Base-by-base conservation (phyloP, 1,284 basidiomycete genomes). In the Cutaneotrichosporon cutaneum region DNA sequence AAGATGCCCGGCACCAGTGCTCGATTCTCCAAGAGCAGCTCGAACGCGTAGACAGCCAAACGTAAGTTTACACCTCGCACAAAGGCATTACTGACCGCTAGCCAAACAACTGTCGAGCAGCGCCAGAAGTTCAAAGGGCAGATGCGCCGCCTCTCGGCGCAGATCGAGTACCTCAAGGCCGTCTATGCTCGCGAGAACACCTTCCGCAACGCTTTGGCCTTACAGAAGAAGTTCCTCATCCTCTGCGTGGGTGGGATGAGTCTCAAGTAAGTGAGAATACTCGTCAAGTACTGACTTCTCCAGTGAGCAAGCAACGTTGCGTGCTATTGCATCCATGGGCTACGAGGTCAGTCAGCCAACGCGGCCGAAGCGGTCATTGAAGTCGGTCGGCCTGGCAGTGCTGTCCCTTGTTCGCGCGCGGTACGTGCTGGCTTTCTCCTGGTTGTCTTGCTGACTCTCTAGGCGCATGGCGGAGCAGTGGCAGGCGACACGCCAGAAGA, bases 151-250 rank as follows among this genome's bases (percentile, higher is more conserved):
- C 65, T 78, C 5, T 72, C 74, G 0, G 65, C 67, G 27, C 74
- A 96, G 75, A 94, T 97, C 66, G 85, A 85, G 54, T 97, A 97
- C 78, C 84, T 98, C 66, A 95, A 98, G 77, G 88, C 90, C 53
- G 92, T 92, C 74, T 94, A 89, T 78, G 89, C 86, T 1, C 84
- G 95, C 35, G 95, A 99, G 80, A 86, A 87, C 24, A 83, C 85
- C 1, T 85, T 95, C 80, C 85, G 94, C n/a, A 83, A 83, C 59
- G 88, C 89, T 68, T 81, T 98, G 51, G 82, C 84, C 4, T 88
- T 92, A 72, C 95, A 98, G 81, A 99, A 99, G 76, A 82, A 85
- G 56, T 95, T 94, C 72, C 69, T 83, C 3, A 60, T 81, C 7
- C 60, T 78, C 5, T 63, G 80, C 16, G 72, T 81, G 33, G 80